Evolutionary conservation across 257 asterid genomes (phyloP), one percentile per base, ranked within the genome.

Genomic region (Verbascum thapsus): DNA sequence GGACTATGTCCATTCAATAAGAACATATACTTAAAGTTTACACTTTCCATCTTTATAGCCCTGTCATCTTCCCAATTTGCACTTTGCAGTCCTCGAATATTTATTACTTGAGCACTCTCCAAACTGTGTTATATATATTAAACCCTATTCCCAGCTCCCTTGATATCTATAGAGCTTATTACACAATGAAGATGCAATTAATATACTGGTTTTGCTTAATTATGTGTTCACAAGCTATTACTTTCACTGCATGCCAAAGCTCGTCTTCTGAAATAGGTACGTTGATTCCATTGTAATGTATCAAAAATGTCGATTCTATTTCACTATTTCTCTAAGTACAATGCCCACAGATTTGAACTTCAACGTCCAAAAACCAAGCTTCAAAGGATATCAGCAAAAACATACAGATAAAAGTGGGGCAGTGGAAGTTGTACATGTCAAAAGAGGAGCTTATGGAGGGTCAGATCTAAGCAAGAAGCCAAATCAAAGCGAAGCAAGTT

Each of bases 371-470:
- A 32, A 37, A 39, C 32, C 53, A 20, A 37, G 17, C 8, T 35
- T 1, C 0, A 19, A 16, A 35, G 35, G 57, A 10, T 39, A 42
- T 8, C 22, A 53, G 58, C 56, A 18, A 13, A 54, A n/a, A n/a
- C n/a, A 34, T 68, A 4, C 6, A n/a, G 8, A 32, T 51, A 15
- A 6, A 22, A n/a, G 20, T 61, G 61, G 38, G 41, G 60, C 43
- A 7, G 44, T 56, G 17, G 53, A 3, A 1, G 78, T 58, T 37
- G 41, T 58, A 45, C 78, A 20, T 64, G 13, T 47, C 0, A 56
- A 22, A 48, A 64, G 59, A 63, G 73, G 78, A 16, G 58, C 54
- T 63, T 8, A 15, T 41, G 73, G 75, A 40, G 73, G 75, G 15
- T 30, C 73, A 7, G 64, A 64, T 63, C 32, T 58, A 19, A 0